Conservation (phyloP, 805 yeast genomes). For the Metschnikowia anglica region DNA sequence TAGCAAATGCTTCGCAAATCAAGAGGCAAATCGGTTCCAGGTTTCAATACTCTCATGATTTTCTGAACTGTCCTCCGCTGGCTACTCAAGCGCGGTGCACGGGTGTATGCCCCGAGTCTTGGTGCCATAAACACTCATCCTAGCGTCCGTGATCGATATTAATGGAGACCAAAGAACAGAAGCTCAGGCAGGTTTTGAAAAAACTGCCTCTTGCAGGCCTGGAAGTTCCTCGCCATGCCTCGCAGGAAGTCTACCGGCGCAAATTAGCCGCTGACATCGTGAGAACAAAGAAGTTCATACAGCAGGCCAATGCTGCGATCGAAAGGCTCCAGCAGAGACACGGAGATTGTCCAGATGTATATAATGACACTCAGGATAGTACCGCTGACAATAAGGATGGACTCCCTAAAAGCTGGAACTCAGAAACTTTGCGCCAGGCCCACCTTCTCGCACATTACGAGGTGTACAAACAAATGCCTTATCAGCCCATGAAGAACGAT, state of each 20-base stretch:
- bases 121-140: too few relatives aligned
- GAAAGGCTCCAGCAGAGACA: constrained; percentile 8
- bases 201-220: not conserved
- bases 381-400: not conserved
- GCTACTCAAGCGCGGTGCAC: constrained; percentile 10
- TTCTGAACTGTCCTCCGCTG: not conserved
- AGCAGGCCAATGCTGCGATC: constrained; percentile 18
- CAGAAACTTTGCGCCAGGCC: constrained; percentile 8
- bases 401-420: constrained; percentile 6
- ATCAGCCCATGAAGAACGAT: constrained; percentile 20
- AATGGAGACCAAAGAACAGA: constrained; percentile 8
- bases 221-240: constrained; percentile 2
- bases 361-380: not conserved
- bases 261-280: constrained; percentile 17
- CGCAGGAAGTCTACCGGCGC: constrained; percentile 17
- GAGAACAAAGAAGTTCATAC: constrained; percentile 15
- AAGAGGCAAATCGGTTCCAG: too few relatives aligned
- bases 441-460: constrained; percentile 18
- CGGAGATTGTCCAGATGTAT: constrained; percentile 6
- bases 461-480: constrained; percentile 17
- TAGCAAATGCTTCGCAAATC: too few relatives aligned
- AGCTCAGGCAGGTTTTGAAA: not conserved
- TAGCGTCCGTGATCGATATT: too few relatives aligned
- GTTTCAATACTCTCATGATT: too few relatives aligned
- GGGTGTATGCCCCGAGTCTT: constrained; percentile 8